These are phyloP conservation scores for Vaccinium macrocarpon DNA, from an alignment of 148 eudicot genomes.

Conservation along the genomic window DNA sequence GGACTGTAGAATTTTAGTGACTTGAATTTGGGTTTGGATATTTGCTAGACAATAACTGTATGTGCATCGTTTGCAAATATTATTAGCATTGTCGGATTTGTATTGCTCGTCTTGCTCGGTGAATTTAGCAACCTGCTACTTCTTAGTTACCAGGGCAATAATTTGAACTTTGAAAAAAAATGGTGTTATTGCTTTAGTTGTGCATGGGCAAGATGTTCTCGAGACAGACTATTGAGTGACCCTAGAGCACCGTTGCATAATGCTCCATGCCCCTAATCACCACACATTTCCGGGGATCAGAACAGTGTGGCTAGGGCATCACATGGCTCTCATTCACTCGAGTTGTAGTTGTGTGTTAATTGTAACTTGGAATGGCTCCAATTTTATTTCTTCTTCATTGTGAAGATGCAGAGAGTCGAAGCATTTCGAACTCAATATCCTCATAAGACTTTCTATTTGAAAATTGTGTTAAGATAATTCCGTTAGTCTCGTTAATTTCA, in stretches of 20 bases:
- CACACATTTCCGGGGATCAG: too few species aligned
- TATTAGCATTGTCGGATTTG: background rate
- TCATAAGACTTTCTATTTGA: too few species aligned
- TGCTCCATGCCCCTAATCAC: background rate
- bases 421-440: too few species aligned
- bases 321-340: too few species aligned
- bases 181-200: background rate
- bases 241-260: background rate
- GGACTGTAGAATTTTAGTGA: background rate
- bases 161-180: background rate
- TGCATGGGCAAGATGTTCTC: background rate
- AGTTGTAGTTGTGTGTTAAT: too few species aligned
- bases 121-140: background rate
- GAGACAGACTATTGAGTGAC: background rate
- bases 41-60: background rate
- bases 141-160: background rate
- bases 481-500: too few species aligned
- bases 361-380: too few species aligned
- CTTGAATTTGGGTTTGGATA: constrained; percentile 1
- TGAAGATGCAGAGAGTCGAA: too few species aligned
- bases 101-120: background rate
- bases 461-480: too few species aligned
- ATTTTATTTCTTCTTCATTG: too few species aligned
- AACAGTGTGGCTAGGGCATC: too few species aligned
- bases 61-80: background rate